Evolutionary conservation across 306 rosid species (phyloP).

Genomic region (Prunus mume): DNA sequence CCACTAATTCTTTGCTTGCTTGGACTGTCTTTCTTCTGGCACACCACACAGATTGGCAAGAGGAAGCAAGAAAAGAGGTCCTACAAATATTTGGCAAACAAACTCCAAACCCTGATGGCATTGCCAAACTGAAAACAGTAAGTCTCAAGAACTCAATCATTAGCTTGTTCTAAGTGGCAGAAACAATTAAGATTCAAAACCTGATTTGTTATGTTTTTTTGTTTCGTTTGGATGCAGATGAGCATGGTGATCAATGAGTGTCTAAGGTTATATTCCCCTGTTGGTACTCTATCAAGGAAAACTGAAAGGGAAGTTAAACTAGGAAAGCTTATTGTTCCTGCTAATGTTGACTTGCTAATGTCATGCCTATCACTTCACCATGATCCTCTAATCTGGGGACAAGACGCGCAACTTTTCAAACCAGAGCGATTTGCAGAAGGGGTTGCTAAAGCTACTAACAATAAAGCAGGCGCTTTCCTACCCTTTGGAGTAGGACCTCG

Average conservation of each 20-base stretch:
- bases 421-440: not conserved
- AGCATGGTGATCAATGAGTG: not conserved
- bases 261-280: not conserved
- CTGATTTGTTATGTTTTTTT: not conserved
- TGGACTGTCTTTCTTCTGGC: not conserved
- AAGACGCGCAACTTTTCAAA: not conserved
- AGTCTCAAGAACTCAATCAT: not conserved
- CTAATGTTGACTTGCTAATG: not conserved
- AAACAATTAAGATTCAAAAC: not conserved
- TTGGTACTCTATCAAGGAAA: not conserved
- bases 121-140: not conserved
- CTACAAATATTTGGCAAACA: not conserved
- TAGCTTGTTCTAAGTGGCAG: not conserved
- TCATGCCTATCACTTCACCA: not conserved
- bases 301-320: not conserved
- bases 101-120: not conserved
- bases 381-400: not conserved
- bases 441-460: not conserved
- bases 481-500: not conserved
- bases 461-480: not conserved
- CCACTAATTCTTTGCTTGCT: not conserved
- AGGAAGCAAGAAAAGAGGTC: not conserved
- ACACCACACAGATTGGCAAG: constrained; percentile 1
- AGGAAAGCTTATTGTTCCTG: not conserved
- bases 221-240: not conserved